phyloP scores from a whole-genome alignment of 2,329 filamentous ascomycete species.

The Paramyrothecium sp. region DNA sequence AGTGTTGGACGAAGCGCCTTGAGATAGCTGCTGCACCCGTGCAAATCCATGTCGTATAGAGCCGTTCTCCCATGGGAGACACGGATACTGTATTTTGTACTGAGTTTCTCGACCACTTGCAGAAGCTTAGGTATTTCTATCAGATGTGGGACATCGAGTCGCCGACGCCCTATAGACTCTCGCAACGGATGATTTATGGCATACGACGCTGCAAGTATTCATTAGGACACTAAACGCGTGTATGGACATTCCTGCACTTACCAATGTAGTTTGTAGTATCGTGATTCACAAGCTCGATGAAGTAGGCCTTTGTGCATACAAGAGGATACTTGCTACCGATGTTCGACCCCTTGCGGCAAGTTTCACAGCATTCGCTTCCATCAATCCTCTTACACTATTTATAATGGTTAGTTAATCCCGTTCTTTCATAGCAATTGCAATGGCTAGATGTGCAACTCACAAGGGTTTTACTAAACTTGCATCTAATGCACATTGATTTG shows the following conservation, averaged over 20 bases:
- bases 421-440: neutral
- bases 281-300: neutral
- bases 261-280: conserved; percentile 3
- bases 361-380: neutral
- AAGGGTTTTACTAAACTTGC: neutral
- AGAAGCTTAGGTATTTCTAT: neutral
- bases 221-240: neutral
- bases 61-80: neutral
- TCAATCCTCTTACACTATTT: neutral
- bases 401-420: neutral
- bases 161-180: neutral
- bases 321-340: neutral
- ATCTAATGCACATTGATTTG: neutral
- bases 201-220: neutral
- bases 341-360: neutral
- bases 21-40: neutral
- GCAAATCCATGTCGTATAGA: neutral
- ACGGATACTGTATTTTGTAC: neutral
- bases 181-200: neutral
- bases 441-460: neutral
- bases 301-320: conserved; percentile 5
- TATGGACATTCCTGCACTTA: neutral
- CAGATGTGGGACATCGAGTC: neutral
- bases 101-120: neutral
- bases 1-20: neutral